phyloP scores from a whole-genome alignment of 306 rosid genomes.

The Prunus campanulata region DNA sequence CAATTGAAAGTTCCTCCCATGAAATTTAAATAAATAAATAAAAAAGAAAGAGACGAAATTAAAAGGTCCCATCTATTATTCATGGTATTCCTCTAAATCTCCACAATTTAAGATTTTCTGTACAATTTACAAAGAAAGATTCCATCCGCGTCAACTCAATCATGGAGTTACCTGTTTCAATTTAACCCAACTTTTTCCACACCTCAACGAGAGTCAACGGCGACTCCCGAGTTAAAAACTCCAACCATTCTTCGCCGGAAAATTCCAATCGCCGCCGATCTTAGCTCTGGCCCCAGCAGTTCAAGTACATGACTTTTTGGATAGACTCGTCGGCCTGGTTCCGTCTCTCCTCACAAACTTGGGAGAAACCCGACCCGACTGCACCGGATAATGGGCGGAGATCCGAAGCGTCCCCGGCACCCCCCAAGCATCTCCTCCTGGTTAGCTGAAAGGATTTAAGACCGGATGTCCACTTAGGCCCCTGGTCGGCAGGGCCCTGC shows the following conservation, averaged over 20 bases:
- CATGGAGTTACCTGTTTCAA: not conserved
- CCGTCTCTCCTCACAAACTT: constrained; percentile 34
- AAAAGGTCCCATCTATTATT: not conserved
- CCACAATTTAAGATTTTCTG: not conserved
- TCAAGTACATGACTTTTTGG: constrained; percentile 80
- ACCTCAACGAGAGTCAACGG: not conserved
- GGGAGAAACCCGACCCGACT: constrained; percentile 38
- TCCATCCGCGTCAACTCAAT: not conserved
- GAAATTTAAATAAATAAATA: too few relatives aligned
- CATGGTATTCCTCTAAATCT: not conserved
- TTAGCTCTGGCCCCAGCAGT: constrained; percentile 93
- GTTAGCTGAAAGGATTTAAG: constrained; percentile 49
- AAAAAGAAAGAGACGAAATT: too few relatives aligned
- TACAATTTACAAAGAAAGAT: constrained; percentile 12
- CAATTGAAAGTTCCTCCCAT: too few relatives aligned
- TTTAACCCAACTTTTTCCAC: not conserved
- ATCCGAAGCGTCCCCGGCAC: constrained; percentile 27
- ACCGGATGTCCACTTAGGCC: constrained; percentile 52
- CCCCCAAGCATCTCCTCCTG: constrained; percentile 37
- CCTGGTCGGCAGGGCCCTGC: constrained; percentile 65
- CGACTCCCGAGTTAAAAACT: not conserved
- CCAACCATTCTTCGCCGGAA: not conserved
- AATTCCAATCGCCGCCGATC: constrained; percentile 7
- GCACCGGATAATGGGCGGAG: constrained; percentile 36
- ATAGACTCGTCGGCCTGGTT: constrained; percentile 71